Evolutionary conservation across 345 rosid genomes (phyloP), one percentile per base, ranked within the genome.

Genomic region (Lepidium sativum): DNA sequence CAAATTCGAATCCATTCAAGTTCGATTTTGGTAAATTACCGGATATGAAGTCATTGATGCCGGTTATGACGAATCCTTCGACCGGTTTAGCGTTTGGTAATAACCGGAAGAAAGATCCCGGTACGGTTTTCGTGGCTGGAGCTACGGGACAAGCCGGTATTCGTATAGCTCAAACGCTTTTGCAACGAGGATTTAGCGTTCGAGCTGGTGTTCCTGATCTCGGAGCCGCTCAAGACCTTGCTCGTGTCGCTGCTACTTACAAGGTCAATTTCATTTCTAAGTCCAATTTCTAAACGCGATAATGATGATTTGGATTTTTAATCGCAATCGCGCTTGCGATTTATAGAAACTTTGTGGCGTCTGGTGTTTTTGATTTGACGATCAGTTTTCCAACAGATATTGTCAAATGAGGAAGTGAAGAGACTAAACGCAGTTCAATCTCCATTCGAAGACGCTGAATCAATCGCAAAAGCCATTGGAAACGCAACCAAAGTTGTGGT

Each of bases 391-490:
- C 2, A 58, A 37, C 80, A 94, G 99, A 80, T 94, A 69, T 81
- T 94, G 79, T 86, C 97, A 10, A 83, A 80, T 0, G 96, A 90
- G 16, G 87, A 90, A 59, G 75, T 79, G 9, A 89, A 69, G 29
- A 86, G 89, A 12, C 84, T 94, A 42, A 87, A 94, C 60, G 99
- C 99, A 0, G 97, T 94, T 6, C 80, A 87, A 72, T 94, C 95
- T 40, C 62, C 83, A 6, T 87, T 84, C 71, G 50, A 80, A 39
- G 86, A 81, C 43, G 78, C 87, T 2, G 90, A 94, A 70, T 84
- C 90, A 35, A 87, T 90, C 39, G 97, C 97, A 34, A 94, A 84
- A 72, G 96, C 99, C n/a, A 94, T 94, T 23, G 99, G 99, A 14
- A 89, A 94, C 62, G 97, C 97, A n/a, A 80, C 92, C 79, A 94